A percentile compares a stretch with the other conserved stretches of the same genome.
These are phyloP conservation scores for Claviceps sp. DNA, from an alignment of 2,329 filamentous ascomycete genomes.

Conservation along the genomic window DNA sequence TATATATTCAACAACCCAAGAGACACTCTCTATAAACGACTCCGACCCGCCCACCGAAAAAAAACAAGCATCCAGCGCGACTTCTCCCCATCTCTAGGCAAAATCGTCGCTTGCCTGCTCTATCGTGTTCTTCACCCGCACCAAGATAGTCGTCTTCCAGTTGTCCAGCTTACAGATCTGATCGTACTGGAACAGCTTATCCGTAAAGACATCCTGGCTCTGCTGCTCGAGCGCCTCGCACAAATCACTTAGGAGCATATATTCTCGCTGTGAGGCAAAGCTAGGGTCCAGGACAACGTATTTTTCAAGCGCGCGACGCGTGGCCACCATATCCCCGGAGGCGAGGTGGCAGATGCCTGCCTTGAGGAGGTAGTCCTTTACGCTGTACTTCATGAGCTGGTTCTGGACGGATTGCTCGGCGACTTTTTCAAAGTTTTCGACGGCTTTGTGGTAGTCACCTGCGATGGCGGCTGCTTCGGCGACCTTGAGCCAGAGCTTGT, in stretches of 20 bases:
- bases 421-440: constrained; percentile 73
- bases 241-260: constrained; percentile 68
- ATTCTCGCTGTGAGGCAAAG: constrained; percentile 67
- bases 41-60: not conserved
- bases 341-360: constrained; percentile 81
- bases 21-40: not conserved
- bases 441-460: constrained; percentile 72
- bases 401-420: constrained; percentile 68
- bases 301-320: constrained; percentile 65
- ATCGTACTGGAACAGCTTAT: constrained; percentile 80
- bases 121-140: constrained; percentile 74
- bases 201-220: constrained; percentile 71
- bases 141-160: constrained; percentile 84
- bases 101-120: constrained; percentile 40
- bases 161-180: constrained; percentile 89
- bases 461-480: constrained; percentile 76
- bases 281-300: constrained; percentile 69
- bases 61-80: not conserved
- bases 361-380: constrained; percentile 94
- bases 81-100: constrained; percentile 16
- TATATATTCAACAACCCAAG: not conserved
- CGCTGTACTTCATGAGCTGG: constrained; percentile 84
- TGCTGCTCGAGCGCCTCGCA: constrained; percentile 60
- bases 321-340: constrained; percentile 59
- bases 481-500: constrained; percentile 87